These are phyloP conservation scores for Tillandsia fasciculata DNA, from an alignment of 176 grass and related monocot species.

Conservation along the genomic window DNA sequence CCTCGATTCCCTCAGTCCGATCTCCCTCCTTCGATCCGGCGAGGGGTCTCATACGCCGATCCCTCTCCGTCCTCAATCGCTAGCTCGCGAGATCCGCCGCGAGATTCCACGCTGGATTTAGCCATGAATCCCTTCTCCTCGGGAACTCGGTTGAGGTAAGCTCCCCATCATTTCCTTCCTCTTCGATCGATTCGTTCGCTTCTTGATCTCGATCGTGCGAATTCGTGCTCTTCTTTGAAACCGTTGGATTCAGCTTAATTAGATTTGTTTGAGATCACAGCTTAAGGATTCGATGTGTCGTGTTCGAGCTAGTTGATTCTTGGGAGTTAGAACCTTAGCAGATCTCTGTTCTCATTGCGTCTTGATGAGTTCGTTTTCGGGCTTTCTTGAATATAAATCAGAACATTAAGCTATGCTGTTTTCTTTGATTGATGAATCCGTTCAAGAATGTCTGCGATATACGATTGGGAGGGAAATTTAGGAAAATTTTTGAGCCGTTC, in stretches of 20 bases:
- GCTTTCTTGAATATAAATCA: too few species aligned
- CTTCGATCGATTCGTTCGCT: neutral
- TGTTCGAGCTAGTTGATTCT: neutral
- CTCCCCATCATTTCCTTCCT: constrained; percentile 2
- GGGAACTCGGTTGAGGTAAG: constrained; percentile 88
- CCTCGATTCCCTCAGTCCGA: neutral
- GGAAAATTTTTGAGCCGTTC: too few species aligned
- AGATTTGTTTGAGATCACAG: neutral
- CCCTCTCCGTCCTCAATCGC: neutral
- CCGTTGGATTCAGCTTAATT: neutral
- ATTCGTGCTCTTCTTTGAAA: neutral
- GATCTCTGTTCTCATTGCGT: neutral
- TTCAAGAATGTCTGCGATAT: too few species aligned
- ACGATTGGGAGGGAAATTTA: too few species aligned
- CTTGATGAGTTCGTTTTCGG: too few species aligned
- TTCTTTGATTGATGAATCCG: too few species aligned
- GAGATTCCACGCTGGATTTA: constrained; percentile 47
- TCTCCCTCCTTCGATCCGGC: neutral
- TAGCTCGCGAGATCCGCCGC: constrained; percentile 8
- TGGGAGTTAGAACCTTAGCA: neutral
- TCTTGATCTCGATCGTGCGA: neutral
- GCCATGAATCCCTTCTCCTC: constrained; percentile 98
- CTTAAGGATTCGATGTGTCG: neutral
- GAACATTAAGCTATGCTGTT: too few species aligned
- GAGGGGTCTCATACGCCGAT: neutral